Percentiles rank a stretch among this genome's conserved stretches.
phyloP scores from a whole-genome alignment of 2,329 filamentous ascomycete species.

The Tolypocladium ovalisporum region DNA sequence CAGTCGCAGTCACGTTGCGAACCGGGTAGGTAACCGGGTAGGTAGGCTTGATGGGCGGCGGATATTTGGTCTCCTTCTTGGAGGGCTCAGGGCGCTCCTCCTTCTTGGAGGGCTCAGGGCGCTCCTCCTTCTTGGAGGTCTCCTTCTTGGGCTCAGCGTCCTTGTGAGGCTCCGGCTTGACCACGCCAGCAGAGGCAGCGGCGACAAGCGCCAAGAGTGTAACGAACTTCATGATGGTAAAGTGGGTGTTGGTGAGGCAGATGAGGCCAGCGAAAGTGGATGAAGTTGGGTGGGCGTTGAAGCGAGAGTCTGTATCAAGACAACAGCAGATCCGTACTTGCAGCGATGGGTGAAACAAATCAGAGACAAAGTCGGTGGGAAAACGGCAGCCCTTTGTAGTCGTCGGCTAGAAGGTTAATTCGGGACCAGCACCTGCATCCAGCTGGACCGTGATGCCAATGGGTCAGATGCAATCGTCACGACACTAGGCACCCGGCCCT shows the following conservation, averaged over 20 bases:
- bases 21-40: not conserved
- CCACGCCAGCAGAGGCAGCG: slow-evolving; percentile 1
- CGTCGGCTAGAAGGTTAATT: not conserved
- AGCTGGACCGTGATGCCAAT: not conserved
- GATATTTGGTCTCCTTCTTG: not conserved
- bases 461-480: not conserved
- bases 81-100: not conserved
- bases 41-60: not conserved
- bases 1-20: not conserved
- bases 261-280: slow-evolving; percentile 6
- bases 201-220: slow-evolving; percentile 14
- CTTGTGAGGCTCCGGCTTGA: not conserved
- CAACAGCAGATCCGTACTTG: not conserved
- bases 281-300: slow-evolving; percentile 5
- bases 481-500: not conserved
- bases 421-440: slow-evolving; percentile 4
- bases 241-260: not conserved
- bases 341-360: not conserved
- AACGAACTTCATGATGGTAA: slow-evolving; percentile 23
- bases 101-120: not conserved
- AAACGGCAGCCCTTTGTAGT: slow-evolving; percentile 8
- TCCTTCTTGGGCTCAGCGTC: no score
- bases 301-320: not conserved
- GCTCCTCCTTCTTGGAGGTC: no score
- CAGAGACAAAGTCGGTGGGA: slow-evolving; percentile 3